phyloP scores from a whole-genome alignment of 1,284 basidiomycete species.

The Melanopsichium pennsylvanicum region DNA sequence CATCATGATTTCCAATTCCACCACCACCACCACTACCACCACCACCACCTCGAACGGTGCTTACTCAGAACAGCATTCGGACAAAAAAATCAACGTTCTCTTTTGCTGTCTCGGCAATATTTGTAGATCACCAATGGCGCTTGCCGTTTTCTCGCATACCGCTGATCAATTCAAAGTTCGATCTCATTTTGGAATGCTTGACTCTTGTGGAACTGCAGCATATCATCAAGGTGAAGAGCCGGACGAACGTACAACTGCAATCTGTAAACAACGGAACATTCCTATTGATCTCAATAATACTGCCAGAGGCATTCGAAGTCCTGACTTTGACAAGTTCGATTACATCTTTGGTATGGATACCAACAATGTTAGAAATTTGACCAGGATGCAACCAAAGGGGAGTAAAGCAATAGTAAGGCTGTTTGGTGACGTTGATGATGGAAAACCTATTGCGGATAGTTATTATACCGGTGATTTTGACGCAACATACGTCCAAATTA shows the following conservation, averaged over 20 bases:
- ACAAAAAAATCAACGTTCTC: slow-evolving; percentile 53
- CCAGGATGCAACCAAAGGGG: slow-evolving; percentile 58
- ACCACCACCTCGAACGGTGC: no score
- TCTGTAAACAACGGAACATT: slow-evolving; percentile 66
- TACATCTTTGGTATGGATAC: slow-evolving; percentile 69
- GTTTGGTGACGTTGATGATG: slow-evolving; percentile 53
- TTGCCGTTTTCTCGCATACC: slow-evolving; percentile 55
- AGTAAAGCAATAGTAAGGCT: slow-evolving; percentile 50
- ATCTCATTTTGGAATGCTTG: slow-evolving; percentile 51
- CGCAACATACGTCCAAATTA: slow-evolving; percentile 67
- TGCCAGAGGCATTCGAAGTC: slow-evolving; percentile 64
- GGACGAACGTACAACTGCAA: slow-evolving; percentile 65
- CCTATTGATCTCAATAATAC: slow-evolving; percentile 62
- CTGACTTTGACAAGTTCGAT: slow-evolving; percentile 67
- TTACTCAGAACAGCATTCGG: not conserved
- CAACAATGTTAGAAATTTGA: slow-evolving; percentile 67
- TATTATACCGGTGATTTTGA: slow-evolving; percentile 69
- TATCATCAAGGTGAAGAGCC: slow-evolving; percentile 62
- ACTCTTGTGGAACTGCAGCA: slow-evolving; percentile 58
- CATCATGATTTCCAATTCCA: no score
- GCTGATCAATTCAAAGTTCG: slow-evolving; percentile 37
- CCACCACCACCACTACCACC: no score
- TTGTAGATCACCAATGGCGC: slow-evolving; percentile 60
- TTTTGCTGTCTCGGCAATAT: slow-evolving; percentile 64
- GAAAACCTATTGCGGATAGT: slow-evolving; percentile 55